Conservation (phyloP, 129 eudicot genomes). For the Gnaphalium uliginosum region DNA sequence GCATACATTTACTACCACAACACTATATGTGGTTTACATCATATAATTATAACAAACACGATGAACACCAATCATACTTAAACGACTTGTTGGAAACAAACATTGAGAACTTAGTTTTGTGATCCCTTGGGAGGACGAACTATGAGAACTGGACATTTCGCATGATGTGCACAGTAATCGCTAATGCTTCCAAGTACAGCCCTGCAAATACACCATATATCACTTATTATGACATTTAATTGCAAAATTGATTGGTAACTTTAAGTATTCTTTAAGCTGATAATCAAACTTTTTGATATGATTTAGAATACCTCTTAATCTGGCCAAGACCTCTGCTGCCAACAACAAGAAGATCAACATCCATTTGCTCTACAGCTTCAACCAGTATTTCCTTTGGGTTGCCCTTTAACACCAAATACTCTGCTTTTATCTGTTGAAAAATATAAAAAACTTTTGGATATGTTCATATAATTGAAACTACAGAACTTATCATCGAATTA, state of each 20-base stretch:
- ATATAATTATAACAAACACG: conserved; percentile 26
- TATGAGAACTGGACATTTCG: conserved; percentile 55
- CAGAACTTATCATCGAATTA: background rate
- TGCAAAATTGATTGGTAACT: background rate
- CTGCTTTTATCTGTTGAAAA: conserved; percentile 34
- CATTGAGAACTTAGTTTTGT: conserved; percentile 4
- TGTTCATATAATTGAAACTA: background rate
- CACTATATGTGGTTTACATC: conserved; percentile 26
- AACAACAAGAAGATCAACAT: conserved; percentile 54
- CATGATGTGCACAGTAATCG: conserved; percentile 67
- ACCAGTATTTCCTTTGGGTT: conserved; percentile 53
- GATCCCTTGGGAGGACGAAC: conserved; percentile 49
- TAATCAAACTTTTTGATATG: background rate
- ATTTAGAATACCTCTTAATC: conserved; percentile 42
- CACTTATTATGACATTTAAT: background rate
- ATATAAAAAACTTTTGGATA: background rate
- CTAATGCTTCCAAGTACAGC: conserved; percentile 74
- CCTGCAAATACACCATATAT: conserved; percentile 28
- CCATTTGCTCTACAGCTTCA: conserved; percentile 45
- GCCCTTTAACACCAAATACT: conserved; percentile 40
- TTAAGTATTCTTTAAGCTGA: background rate
- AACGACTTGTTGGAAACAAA: background rate
- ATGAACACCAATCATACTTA: conserved; percentile 5
- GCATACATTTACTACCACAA: conserved; percentile 34
- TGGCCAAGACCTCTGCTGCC: conserved; percentile 63